A percentile compares a stretch with the other conserved stretches of the same genome.
Evolutionary conservation across 306 rosid species (phyloP).

Genomic region (Fragaria ananassa): DNA sequence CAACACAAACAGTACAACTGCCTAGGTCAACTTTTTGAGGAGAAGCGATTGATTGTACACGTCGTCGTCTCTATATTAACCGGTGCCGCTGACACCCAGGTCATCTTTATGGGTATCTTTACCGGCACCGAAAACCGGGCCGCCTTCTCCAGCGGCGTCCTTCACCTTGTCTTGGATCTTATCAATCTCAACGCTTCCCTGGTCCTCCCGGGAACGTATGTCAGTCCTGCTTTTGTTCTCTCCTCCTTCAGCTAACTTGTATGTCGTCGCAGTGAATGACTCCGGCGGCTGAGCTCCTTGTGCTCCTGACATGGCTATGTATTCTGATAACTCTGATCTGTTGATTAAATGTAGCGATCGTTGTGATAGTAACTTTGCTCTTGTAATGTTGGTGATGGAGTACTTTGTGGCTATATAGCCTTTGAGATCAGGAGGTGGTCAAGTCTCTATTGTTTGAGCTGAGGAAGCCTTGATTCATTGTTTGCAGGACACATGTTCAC

Average conservation of each 20-base stretch:
- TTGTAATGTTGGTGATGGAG: background rate
- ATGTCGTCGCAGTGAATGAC: constrained; percentile 59
- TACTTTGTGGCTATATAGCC: background rate
- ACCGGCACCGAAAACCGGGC: constrained; percentile 76
- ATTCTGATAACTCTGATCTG: background rate
- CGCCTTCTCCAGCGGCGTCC: constrained; percentile 69
- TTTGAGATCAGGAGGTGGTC: background rate
- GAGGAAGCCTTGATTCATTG: background rate
- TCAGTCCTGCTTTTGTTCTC: constrained; percentile 60
- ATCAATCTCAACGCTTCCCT: constrained; percentile 66
- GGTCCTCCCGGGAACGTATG: constrained; percentile 52
- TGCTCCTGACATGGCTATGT: constrained; percentile 63
- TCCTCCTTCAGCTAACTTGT: constrained; percentile 62
- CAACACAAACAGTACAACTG: background rate
- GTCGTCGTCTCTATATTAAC: constrained; percentile 13
- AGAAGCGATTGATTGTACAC: background rate
- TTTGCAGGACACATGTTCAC: background rate
- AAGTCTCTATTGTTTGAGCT: background rate
- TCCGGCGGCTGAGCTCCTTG: constrained; percentile 75
- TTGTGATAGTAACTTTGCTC: background rate
- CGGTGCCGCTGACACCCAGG: constrained; percentile 75
- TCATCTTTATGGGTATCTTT: constrained; percentile 52
- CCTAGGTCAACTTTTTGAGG: background rate
- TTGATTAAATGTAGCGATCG: background rate
- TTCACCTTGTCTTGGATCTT: constrained; percentile 63